Conservation (phyloP, 352 stramenopile genomes). For the Pythium chondricola region DNA sequence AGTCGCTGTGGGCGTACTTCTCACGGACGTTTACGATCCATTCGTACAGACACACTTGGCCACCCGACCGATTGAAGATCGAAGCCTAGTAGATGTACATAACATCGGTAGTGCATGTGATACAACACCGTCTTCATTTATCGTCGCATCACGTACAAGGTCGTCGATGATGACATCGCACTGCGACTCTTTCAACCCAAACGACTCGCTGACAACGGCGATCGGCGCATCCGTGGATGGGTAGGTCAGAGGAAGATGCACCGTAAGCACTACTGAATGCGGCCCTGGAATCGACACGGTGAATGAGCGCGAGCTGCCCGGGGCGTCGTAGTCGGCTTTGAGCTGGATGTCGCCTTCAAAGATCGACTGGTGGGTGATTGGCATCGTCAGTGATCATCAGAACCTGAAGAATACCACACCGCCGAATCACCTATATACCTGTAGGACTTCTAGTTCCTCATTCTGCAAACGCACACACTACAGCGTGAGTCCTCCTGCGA, state of each 20-base stretch:
- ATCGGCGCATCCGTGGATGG: conserved; percentile 61
- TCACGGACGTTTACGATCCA: conserved; percentile 83
- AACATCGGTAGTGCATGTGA: no score
- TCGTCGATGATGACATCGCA: conserved; percentile 56
- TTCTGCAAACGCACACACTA: conserved; percentile 22
- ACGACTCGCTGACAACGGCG: conserved; percentile 77
- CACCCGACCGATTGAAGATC: conserved; percentile 66
- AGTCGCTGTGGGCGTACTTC: conserved; percentile 45
- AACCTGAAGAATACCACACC: neutral
- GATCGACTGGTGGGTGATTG: conserved; percentile 42
- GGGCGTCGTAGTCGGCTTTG: conserved; percentile 39
- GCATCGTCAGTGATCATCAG: neutral
- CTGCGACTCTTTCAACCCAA: conserved; percentile 66
- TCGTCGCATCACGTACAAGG: conserved; percentile 28
- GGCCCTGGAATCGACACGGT: conserved; percentile 50
- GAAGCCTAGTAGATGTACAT: conserved; percentile 21
- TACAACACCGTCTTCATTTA: neutral
- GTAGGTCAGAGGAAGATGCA: conserved; percentile 70
- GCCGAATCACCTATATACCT: conserved; percentile 25
- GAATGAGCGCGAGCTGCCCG: conserved; percentile 38
- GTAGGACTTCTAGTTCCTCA: conserved; percentile 71
- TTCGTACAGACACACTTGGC: conserved; percentile 82
- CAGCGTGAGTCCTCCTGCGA: neutral
- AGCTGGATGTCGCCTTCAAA: conserved; percentile 65
- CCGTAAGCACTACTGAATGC: conserved; percentile 58